Conservation (phyloP, 225 moss, liverwort and hornwort species). For the Physcomitrium patens region DNA sequence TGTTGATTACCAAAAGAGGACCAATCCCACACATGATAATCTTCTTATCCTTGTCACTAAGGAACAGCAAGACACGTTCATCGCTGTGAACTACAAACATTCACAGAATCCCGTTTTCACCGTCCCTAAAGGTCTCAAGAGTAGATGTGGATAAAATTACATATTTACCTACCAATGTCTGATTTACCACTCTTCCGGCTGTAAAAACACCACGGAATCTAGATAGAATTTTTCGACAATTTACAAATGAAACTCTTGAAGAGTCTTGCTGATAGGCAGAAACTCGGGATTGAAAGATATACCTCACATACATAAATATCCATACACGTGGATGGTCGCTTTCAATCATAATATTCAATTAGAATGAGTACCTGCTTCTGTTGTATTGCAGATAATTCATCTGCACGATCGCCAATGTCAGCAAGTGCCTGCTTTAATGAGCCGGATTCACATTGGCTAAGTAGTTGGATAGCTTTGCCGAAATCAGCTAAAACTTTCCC, state of each 20-base stretch:
- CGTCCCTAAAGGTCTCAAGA: no score
- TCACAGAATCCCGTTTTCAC: no score
- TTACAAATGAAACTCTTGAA: conserved; percentile 4
- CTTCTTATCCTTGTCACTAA: no score
- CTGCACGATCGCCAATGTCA: conserved; percentile 81
- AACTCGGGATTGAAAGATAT: background rate
- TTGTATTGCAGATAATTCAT: conserved; percentile 75
- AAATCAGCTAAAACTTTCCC: conserved; percentile 87
- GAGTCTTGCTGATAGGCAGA: conserved; percentile 18
- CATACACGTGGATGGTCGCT: conserved; percentile 1
- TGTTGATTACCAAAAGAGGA: no score
- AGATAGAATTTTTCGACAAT: background rate
- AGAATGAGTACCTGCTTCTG: conserved; percentile 72
- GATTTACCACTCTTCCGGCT: no score
- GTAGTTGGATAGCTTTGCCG: conserved; percentile 82
- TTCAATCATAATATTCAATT: conserved; percentile 7
- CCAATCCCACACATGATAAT: no score
- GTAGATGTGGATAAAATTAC: no score
- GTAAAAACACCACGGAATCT: no score
- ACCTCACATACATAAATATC: conserved; percentile 18
- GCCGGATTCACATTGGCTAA: conserved; percentile 82
- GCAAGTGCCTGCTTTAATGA: conserved; percentile 69
- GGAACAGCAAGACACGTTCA: no score
- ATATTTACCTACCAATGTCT: no score
- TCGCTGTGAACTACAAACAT: no score